A percentile compares a stretch with the other conserved stretches of the same genome.
Conservation (phyloP, 1,284 basidiomycete genomes). For the Coniophora puteana region DNA sequence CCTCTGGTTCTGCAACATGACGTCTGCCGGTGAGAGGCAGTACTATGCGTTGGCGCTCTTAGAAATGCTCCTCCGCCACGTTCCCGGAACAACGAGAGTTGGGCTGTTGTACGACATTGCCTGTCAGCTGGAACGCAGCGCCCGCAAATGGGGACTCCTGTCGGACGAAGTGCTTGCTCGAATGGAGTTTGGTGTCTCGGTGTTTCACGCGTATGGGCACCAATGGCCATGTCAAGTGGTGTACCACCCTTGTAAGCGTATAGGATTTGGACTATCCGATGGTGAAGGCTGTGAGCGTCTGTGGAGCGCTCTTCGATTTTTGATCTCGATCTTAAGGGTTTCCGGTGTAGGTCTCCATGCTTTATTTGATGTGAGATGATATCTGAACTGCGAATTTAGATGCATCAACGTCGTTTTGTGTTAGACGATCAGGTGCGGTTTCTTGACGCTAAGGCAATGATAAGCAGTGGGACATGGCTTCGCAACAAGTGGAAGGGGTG, state of each 20-base stretch:
- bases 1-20: constrained; percentile 16
- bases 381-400: constrained; percentile 3
- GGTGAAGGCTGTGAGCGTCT: constrained; percentile 22
- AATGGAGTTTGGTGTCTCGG: constrained; percentile 14
- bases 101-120: constrained; percentile 18
- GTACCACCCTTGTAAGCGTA: constrained; percentile 18
- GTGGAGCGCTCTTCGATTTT: constrained; percentile 15
- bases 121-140: constrained; percentile 15
- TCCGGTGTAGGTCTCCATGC: constrained; percentile 9
- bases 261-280: constrained; percentile 19
- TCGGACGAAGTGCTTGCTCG: not conserved
- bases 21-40: constrained; percentile 15
- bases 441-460: constrained; percentile 4
- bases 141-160: constrained; percentile 3
- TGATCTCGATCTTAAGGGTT: constrained; percentile 13
- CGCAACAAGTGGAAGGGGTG: not conserved
- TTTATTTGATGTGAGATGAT: not conserved
- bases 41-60: constrained; percentile 13
- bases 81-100: constrained; percentile 7
- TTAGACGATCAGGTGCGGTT: constrained; percentile 9
- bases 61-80: constrained; percentile 10
- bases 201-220: constrained; percentile 22
- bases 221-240: constrained; percentile 21
- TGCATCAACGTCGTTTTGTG: constrained; percentile 9
- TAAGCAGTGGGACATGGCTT: constrained; percentile 7